Evolutionary conservation across 495 filamentous ascomycete genomes (phyloP).

Genomic region (Pyrenopolyporus hunteri): DNA sequence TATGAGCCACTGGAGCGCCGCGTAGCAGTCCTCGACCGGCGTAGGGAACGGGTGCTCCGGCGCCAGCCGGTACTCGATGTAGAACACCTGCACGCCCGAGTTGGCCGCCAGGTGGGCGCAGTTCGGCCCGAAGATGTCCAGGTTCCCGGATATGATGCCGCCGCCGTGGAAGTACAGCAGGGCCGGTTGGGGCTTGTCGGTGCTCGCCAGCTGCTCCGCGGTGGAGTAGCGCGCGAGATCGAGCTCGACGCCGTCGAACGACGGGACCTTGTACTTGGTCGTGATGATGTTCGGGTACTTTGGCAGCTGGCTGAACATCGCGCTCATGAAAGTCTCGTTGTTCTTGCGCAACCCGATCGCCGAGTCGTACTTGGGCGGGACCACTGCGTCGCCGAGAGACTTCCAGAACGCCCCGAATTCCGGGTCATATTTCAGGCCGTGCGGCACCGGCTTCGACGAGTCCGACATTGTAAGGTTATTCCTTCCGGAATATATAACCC

Average conservation of each 20-base stretch:
- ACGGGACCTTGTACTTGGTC: conserved; percentile 4
- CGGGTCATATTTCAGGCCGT: conserved; percentile 15
- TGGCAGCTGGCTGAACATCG: background rate
- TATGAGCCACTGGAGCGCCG: conserved; percentile 25
- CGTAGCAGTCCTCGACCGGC: conserved; percentile 37
- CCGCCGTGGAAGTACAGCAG: conserved; percentile 51
- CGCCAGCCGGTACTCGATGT: conserved; percentile 47
- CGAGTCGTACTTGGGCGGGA: background rate
- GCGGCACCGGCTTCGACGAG: background rate
- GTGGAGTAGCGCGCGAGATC: conserved; percentile 26
- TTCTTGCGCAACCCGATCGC: conserved; percentile 12
- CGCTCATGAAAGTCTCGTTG: conserved; percentile 11
- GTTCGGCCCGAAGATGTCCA: conserved; percentile 30
- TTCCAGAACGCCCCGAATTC: conserved; percentile 20
- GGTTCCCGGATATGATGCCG: conserved; percentile 44
- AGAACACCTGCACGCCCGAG: conserved; percentile 41
- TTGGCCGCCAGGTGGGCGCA: conserved; percentile 31
- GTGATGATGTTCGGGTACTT: conserved; percentile 7
- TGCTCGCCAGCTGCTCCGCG: conserved; percentile 12
- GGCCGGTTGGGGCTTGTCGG: conserved; percentile 30
- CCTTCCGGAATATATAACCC: background rate
- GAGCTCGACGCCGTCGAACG: conserved; percentile 22
- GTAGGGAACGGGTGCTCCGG: conserved; percentile 40
- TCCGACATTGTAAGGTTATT: background rate
- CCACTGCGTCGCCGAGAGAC: conserved; percentile 4